Percentiles rank a stretch among this genome's conserved stretches.
Conservation (phyloP, 192 early-diverging fungal species). For the Podila clonocystis region DNA sequence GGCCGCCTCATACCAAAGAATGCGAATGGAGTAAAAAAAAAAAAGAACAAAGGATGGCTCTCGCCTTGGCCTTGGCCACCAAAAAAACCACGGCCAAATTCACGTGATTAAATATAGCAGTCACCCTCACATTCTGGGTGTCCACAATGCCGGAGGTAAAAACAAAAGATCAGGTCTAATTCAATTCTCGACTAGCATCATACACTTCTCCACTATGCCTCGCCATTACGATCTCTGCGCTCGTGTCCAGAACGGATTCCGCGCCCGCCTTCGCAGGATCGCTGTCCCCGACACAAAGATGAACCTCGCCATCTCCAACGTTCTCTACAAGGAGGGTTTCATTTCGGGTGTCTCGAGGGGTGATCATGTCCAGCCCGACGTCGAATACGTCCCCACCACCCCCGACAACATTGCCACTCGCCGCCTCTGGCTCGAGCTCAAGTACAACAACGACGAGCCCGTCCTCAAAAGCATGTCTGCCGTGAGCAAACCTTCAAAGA, state of each 20-base stretch:
- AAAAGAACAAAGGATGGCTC: too few species aligned
- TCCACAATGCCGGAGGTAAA: too few species aligned
- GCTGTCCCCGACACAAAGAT: conserved; percentile 90
- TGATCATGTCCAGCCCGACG: conserved; percentile 81
- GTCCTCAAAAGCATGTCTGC: conserved; percentile 81
- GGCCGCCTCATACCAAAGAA: conserved; percentile 80
- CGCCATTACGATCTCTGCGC: conserved; percentile 87
- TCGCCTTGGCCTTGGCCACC: too few species aligned
- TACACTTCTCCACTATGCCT: conserved; percentile 62
- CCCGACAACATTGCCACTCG: conserved; percentile 85
- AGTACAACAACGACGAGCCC: conserved; percentile 88
- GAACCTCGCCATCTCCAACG: conserved; percentile 84
- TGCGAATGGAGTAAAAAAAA: too few species aligned
- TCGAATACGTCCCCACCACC: conserved; percentile 74
- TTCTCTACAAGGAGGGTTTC: conserved; percentile 94
- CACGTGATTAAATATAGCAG: too few species aligned
- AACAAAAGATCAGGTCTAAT: too few species aligned
- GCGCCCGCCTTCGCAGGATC: conserved; percentile 79
- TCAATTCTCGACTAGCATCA: too few species aligned
- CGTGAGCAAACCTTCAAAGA: conserved; percentile 88
- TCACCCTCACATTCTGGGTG: too few species aligned
- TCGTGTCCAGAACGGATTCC: conserved; percentile 91
- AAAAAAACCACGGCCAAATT: too few species aligned
- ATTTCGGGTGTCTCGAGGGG: conserved; percentile 82
- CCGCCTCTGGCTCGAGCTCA: conserved; percentile 93